Conservation (phyloP, 2,329 filamentous ascomycete genomes). For the Parastagonospora avenae region DNA sequence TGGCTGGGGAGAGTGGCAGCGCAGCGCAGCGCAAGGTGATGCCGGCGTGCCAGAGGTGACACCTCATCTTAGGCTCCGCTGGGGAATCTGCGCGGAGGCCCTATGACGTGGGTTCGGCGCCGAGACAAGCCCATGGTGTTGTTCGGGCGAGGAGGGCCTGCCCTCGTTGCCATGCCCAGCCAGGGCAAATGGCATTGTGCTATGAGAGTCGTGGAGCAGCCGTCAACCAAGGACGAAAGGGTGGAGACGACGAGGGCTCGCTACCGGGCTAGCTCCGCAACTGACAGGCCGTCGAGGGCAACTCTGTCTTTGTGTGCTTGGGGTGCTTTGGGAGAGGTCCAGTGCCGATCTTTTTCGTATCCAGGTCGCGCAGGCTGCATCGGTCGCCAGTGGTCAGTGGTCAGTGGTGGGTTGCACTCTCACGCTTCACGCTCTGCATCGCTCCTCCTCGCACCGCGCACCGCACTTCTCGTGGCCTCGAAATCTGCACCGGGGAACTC, state of each 20-base stretch:
- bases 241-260: conserved; percentile 6
- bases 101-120: conserved; percentile 2
- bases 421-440: not conserved
- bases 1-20: not conserved
- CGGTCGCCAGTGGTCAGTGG: not conserved
- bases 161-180: not conserved
- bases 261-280: conserved; percentile 4
- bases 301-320: conserved; percentile 1
- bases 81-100: conserved; percentile 7
- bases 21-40: not conserved
- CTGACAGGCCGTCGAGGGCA: conserved; percentile 12
- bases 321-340: not conserved
- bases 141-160: not conserved
- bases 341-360: conserved; percentile 8
- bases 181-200: not conserved
- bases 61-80: conserved; percentile 8
- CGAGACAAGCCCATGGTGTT: not conserved
- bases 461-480: too few species aligned
- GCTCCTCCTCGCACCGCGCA: not conserved
- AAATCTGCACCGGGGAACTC: too few species aligned
- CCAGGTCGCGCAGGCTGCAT: not conserved
- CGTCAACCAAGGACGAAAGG: not conserved
- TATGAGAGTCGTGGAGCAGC: not conserved
- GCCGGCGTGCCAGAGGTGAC: conserved; percentile 4
- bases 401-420: too few species aligned